phyloP scores from a whole-genome alignment of 148 eudicot genomes.

The Rhododendron williamsianum region DNA sequence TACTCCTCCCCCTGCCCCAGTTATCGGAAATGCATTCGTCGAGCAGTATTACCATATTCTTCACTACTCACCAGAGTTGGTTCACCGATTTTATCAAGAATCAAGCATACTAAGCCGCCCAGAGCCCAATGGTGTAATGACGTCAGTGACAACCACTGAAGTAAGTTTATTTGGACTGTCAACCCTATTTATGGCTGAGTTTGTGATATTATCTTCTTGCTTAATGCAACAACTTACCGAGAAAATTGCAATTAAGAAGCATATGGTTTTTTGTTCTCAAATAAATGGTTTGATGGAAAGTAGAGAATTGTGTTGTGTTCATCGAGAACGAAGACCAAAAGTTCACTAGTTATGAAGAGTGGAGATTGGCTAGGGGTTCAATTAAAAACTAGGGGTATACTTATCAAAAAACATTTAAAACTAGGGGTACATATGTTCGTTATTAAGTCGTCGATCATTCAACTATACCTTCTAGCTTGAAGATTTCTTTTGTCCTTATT shows the following conservation, averaged over 20 bases:
- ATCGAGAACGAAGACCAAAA: background rate
- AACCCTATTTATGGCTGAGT: background rate
- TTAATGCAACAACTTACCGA: background rate
- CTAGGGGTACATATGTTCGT: background rate
- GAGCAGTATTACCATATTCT: slow-evolving; percentile 74
- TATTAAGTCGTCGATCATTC: background rate
- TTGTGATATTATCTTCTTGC: background rate
- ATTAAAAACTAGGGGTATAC: background rate
- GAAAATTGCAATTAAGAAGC: background rate
- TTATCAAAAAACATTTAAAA: too few species aligned
- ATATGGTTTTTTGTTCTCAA: background rate
- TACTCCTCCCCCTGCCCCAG: slow-evolving; percentile 39
- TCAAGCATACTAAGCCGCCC: slow-evolving; percentile 63
- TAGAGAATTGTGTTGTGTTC: background rate
- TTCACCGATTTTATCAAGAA: slow-evolving; percentile 63
- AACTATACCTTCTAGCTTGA: background rate
- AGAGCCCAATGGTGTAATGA: slow-evolving; percentile 47
- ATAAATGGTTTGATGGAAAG: too few species aligned
- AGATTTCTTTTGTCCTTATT: background rate
- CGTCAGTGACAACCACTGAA: slow-evolving; percentile 52
- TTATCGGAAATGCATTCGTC: slow-evolving; percentile 76
- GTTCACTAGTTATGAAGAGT: background rate
- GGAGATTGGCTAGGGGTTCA: background rate
- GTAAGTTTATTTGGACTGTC: slow-evolving; percentile 33
- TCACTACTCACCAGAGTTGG: slow-evolving; percentile 58